Base-by-base conservation (phyloP, 2,329 filamentous ascomycete species). In the Colletotrichum scovillei region DNA sequence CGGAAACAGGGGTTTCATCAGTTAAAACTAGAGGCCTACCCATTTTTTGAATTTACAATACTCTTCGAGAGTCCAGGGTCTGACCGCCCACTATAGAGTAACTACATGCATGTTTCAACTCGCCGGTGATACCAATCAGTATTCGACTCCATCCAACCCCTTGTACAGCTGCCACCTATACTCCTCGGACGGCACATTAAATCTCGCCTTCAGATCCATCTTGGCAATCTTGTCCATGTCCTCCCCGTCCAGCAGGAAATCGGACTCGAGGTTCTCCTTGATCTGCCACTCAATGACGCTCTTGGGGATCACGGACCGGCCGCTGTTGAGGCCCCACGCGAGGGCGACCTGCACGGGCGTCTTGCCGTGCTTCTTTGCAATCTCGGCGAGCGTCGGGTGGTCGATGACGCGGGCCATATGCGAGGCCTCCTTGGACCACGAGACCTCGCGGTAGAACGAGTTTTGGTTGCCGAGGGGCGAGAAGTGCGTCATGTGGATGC, bases 271-370 rank as follows among this genome's bases (percentile, higher is more conserved):
- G 42, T 49, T 49, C 53, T 56, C 53, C 52, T 77, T 74, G 24
- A 80, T 78, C 68, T 81, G 78, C 80, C 79, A 81, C 62, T 78
- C 76, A 22, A 82, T 79, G 5, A 76, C 78, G 67, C 80, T 83
- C 75, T 83, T 83, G 1, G 81, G 81, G 11, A 83, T 83, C 1
- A 82, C 78, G 7, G 78, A 80, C 28, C 78, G 76, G 1, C 80
- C 80, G 30, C 73, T 79, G 49, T 77, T 79, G 6, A 83, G 69
- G 0, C 80, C 81, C 81, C 80, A 83, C 1, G 78, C 76, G 35
- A 82, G 69, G 11, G 77, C 77, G 22, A 83, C 73, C 68, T 83
- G 79, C 2, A 80, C 80, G 2, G 79, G 76, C 4, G 76, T 79
- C 63, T 80, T 81, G 8, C 74, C 75, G 55, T 80, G 78, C 67